These are phyloP conservation scores for Jamesozyma gamospora DNA, from an alignment of 805 yeast species.

Conservation along the genomic window DNA sequence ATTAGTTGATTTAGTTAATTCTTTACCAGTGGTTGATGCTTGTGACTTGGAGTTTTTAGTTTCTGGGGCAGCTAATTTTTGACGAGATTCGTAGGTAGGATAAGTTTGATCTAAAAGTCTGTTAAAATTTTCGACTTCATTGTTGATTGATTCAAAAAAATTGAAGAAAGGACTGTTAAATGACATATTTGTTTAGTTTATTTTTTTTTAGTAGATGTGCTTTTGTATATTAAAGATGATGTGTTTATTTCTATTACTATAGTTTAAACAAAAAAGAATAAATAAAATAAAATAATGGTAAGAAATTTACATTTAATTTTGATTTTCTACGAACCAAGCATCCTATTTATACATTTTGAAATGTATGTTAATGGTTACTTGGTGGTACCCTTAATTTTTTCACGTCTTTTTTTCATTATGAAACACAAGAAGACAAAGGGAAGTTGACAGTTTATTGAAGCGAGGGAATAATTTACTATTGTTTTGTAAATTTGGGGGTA, in stretches of 20 bases:
- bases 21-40: slow-evolving; percentile 2
- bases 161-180: slow-evolving; percentile 35
- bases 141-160: slow-evolving; percentile 35
- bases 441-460: too few species aligned
- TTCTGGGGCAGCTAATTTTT: slow-evolving; percentile 9
- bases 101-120: slow-evolving; percentile 26
- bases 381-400: too few species aligned
- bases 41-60: slow-evolving; percentile 5
- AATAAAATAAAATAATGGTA: not conserved
- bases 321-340: too few species aligned
- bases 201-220: not conserved
- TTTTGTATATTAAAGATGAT: too few species aligned
- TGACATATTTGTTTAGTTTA: slow-evolving; percentile 16
- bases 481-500: too few species aligned
- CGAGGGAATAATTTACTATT: too few species aligned
- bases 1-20: not conserved
- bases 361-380: too few species aligned
- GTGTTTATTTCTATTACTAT: not conserved
- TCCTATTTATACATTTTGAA: too few species aligned
- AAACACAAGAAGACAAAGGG: too few species aligned
- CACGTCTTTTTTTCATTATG: too few species aligned
- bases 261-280: not conserved
- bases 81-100: slow-evolving; percentile 12
- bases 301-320: too few species aligned
- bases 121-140: slow-evolving; percentile 34